Evolutionary conservation across 257 asterid species (phyloP).

Genomic region (Solanum sparsipilum): DNA sequence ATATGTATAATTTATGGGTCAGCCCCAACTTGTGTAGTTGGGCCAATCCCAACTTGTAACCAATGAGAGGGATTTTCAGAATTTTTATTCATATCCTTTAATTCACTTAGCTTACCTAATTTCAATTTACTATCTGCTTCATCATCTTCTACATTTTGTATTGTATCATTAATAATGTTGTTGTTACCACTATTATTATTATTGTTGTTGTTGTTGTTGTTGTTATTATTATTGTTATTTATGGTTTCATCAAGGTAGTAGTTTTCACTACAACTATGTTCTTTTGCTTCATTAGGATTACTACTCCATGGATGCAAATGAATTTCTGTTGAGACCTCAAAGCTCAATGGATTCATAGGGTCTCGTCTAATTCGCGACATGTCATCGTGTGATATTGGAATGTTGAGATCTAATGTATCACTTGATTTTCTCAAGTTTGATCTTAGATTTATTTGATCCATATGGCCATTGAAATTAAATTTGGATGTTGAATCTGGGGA

Average conservation of each 20-base stretch:
- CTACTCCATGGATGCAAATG: conserved; percentile 28
- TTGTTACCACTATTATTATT: neutral
- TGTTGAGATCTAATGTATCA: conserved; percentile 56
- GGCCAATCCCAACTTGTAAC: conserved; percentile 83
- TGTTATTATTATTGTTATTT: neutral
- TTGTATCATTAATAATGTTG: neutral
- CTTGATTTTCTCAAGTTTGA: neutral
- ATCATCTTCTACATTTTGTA: conserved; percentile 25
- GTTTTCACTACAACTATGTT: neutral
- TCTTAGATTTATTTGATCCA: conserved; percentile 7
- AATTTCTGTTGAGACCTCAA: conserved; percentile 64
- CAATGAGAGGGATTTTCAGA: conserved; percentile 49
- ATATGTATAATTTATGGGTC: conserved; percentile 7
- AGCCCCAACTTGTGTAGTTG: conserved; percentile 33
- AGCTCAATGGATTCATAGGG: conserved; percentile 48
- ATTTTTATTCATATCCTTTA: conserved; percentile 29
- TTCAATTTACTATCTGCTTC: conserved; percentile 71
- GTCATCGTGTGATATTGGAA: conserved; percentile 54
- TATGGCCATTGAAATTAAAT: conserved; percentile 19
- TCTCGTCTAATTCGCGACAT: conserved; percentile 33
- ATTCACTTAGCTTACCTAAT: conserved; percentile 50
- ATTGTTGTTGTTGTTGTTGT: neutral
- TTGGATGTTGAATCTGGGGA: conserved; percentile 36
- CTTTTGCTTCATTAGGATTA: neutral
- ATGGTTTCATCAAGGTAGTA: neutral